phyloP scores from a whole-genome alignment of 73 alveolate species.

The Paramecium bursaria region DNA sequence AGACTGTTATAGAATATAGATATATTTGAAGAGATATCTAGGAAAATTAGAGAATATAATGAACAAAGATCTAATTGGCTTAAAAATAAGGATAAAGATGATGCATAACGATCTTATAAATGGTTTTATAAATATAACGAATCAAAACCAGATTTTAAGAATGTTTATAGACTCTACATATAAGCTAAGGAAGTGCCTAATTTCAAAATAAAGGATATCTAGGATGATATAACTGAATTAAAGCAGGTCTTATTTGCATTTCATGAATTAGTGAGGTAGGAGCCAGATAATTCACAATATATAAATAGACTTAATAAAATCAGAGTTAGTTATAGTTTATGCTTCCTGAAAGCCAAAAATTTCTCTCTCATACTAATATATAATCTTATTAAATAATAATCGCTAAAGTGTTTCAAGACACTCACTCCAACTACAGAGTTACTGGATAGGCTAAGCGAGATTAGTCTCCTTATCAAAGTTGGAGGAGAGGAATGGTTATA shows the following conservation, averaged over 20 bases:
- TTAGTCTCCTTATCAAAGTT: not conserved
- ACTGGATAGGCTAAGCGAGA: constrained; percentile 19
- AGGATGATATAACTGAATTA: constrained; percentile 31
- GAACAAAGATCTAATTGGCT: not conserved
- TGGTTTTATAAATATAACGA: constrained; percentile 18
- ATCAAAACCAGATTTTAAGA: constrained; percentile 25
- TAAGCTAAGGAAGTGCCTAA: constrained; percentile 36
- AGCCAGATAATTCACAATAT: constrained; percentile 5
- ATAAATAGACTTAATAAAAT: not conserved
- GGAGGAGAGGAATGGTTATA: constrained; percentile 60
- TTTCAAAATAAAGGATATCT: constrained; percentile 30
- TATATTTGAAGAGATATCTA: not conserved
- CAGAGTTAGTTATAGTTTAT: constrained; percentile 12
- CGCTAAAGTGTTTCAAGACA: constrained; percentile 9
- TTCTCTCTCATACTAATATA: constrained; percentile 41
- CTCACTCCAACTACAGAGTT: constrained; percentile 19
- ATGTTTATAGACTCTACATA: not conserved
- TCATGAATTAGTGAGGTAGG: constrained; percentile 9
- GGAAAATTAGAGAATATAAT: constrained; percentile 6
- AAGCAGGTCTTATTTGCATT: not conserved
- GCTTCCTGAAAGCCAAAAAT: constrained; percentile 21
- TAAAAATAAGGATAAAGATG: constrained; percentile 6
- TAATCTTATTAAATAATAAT: constrained; percentile 17
- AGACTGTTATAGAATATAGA: not conserved
- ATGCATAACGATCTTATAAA: constrained; percentile 15